Conservation (phyloP, 352 stramenopile genomes). For the Phytophthora sp. region DNA sequence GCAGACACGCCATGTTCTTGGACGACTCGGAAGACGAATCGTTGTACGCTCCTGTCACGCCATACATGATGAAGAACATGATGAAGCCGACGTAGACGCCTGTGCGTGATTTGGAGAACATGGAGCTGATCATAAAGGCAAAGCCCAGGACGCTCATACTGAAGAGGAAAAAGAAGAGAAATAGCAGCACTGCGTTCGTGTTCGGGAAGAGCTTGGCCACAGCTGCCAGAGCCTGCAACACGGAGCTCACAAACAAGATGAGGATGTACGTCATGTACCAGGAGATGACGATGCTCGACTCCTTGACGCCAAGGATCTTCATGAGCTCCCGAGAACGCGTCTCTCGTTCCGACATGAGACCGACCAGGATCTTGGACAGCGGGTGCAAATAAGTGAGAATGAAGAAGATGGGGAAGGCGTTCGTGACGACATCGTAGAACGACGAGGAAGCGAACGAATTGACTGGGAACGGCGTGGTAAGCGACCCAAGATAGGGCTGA, state of each 20-base stretch:
- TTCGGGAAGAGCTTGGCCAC: conserved; percentile 37
- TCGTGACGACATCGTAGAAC: conserved; percentile 45
- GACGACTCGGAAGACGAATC: conserved; percentile 43
- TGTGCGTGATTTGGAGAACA: conserved; percentile 43
- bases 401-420: conserved; percentile 42
- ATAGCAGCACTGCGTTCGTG: conserved; percentile 35
- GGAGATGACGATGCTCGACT: conserved; percentile 43
- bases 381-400: conserved; percentile 38
- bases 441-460: conserved; percentile 23
- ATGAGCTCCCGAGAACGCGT: conserved; percentile 40
- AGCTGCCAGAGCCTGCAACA: conserved; percentile 39
- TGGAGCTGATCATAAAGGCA: conserved; percentile 42
- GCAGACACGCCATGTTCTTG: conserved; percentile 48
- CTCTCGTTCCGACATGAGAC: conserved; percentile 43
- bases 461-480: conserved; percentile 43
- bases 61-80: conserved; percentile 43
- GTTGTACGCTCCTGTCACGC: conserved; percentile 51
- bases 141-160: conserved; percentile 41
- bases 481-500: conserved; percentile 40
- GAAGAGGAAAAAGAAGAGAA: conserved; percentile 42
- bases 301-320: conserved; percentile 43
- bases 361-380: conserved; percentile 39
- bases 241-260: conserved; percentile 37
- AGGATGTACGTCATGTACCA: conserved; percentile 54
- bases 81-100: conserved; percentile 47